Conservation (phyloP, 202 grass and related monocot species). For the Digitaria exilis region DNA sequence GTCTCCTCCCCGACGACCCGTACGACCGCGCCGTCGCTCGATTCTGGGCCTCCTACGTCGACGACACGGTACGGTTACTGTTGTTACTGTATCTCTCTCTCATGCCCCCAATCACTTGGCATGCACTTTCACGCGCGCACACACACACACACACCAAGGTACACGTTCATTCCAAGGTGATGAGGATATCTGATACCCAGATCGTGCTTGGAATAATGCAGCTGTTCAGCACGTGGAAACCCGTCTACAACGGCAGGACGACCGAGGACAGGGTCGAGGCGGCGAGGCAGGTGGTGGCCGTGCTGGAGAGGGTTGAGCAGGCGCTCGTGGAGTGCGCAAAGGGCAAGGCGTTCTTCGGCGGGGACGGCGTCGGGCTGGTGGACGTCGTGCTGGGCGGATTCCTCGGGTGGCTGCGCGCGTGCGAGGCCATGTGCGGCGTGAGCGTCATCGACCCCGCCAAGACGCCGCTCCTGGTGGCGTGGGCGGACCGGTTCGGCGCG, state of each 20-base stretch:
- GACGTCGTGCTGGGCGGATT: conserved; percentile 40
- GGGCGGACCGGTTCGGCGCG: conserved; percentile 34
- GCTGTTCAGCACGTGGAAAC: background rate
- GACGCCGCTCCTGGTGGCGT: conserved; percentile 31
- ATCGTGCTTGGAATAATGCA: background rate
- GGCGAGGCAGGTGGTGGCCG: background rate
- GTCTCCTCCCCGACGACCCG: conserved; percentile 41
- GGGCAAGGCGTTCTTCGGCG: conserved; percentile 38
- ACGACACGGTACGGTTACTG: conserved; percentile 40
- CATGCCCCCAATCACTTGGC: background rate
- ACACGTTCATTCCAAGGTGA: no score
- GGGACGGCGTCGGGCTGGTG: conserved; percentile 23
- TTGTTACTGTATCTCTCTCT: no score
- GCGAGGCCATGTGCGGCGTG: conserved; percentile 23
- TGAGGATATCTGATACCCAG: no score
- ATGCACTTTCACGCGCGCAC: background rate
- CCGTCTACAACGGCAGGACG: conserved; percentile 9
- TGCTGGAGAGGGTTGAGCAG: background rate
- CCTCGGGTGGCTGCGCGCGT: conserved; percentile 44
- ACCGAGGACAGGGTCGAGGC: background rate
- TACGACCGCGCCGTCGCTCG: conserved; percentile 45
- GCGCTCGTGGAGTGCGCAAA: conserved; percentile 2
- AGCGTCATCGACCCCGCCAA: conserved; percentile 24
- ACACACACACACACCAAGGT: no score
- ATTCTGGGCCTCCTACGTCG: conserved; percentile 51